Conservation (phyloP, 2,329 filamentous ascomycete genomes). For the Kalaharituber pfeilii region DNA sequence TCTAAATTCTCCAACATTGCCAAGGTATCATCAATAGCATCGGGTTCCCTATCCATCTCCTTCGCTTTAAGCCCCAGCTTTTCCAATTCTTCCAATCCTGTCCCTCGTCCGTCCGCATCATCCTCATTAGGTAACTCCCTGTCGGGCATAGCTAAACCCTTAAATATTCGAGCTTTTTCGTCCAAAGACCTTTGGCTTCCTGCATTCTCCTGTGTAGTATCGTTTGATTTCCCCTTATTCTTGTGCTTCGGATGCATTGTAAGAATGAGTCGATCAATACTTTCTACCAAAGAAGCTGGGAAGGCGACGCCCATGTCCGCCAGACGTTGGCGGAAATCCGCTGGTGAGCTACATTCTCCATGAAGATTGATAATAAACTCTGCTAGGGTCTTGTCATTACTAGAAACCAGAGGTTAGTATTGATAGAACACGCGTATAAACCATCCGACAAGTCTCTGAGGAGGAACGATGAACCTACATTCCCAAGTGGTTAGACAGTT, state of each 20-base stretch:
- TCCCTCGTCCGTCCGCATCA: slow-evolving; percentile 27
- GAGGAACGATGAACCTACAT: slow-evolving; percentile 30
- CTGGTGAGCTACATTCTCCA: slow-evolving; percentile 49
- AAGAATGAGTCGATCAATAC: slow-evolving; percentile 70
- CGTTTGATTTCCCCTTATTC: slow-evolving; percentile 31
- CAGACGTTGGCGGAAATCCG: slow-evolving; percentile 60
- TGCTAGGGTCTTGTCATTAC: slow-evolving; percentile 76
- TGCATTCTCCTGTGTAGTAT: slow-evolving; percentile 25
- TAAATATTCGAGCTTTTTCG: slow-evolving; percentile 76
- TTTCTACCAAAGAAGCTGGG: slow-evolving; percentile 71
- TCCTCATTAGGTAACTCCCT: slow-evolving; percentile 42
- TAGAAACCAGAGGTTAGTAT: slow-evolving; percentile 1
- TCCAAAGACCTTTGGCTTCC: slow-evolving; percentile 37
- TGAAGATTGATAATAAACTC: slow-evolving; percentile 93
- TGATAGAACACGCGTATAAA: neutral
- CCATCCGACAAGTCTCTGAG: neutral
- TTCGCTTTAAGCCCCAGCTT: slow-evolving; percentile 21
- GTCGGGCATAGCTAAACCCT: slow-evolving; percentile 73
- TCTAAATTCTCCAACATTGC: slow-evolving; percentile 78
- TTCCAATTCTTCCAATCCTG: slow-evolving; percentile 19
- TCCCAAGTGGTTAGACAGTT: slow-evolving; percentile 84
- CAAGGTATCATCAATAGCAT: slow-evolving; percentile 81
- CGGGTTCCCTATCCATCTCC: slow-evolving; percentile 32
- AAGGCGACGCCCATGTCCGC: slow-evolving; percentile 66
- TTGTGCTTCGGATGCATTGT: slow-evolving; percentile 88